Conservation (phyloP, 2,329 filamentous ascomycete genomes). For the Penicillium vulpinum region DNA sequence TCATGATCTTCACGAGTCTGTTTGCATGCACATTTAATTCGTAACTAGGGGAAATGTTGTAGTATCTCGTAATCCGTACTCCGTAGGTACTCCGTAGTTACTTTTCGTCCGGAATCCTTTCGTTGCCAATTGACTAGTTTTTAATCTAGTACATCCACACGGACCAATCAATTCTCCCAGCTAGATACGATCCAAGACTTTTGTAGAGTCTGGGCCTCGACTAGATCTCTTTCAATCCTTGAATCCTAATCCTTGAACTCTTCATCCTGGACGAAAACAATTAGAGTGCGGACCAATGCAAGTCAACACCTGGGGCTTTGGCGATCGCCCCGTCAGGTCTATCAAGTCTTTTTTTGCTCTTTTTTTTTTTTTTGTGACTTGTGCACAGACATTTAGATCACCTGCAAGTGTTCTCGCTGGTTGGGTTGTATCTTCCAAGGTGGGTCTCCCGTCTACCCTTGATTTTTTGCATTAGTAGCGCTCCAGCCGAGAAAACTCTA, state of each 20-base stretch:
- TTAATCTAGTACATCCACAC: background rate
- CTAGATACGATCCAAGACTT: background rate
- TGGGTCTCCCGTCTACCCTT: conserved; percentile 2
- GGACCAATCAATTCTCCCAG: background rate
- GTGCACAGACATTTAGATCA: conserved; percentile 8
- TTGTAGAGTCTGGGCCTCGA: background rate
- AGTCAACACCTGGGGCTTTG: background rate
- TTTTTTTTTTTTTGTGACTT: background rate
- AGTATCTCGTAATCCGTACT: background rate
- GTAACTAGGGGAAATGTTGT: background rate
- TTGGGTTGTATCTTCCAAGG: conserved; percentile 17
- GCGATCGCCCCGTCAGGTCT: background rate
- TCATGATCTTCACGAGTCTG: background rate
- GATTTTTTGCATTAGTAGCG: conserved; percentile 12
- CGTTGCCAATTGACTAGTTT: background rate
- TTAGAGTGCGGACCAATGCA: conserved; percentile 7
- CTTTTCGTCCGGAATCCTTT: background rate
- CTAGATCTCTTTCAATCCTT: background rate
- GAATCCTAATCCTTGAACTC: background rate
- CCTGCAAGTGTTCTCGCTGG: conserved; percentile 7
- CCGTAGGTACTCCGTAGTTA: too few species aligned
- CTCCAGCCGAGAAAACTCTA: background rate
- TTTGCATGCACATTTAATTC: background rate
- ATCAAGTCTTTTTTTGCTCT: background rate
- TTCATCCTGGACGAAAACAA: background rate